Base-by-base conservation (phyloP, 371 early-diverging fungal genomes). In the Mortierella sp. region DNA sequence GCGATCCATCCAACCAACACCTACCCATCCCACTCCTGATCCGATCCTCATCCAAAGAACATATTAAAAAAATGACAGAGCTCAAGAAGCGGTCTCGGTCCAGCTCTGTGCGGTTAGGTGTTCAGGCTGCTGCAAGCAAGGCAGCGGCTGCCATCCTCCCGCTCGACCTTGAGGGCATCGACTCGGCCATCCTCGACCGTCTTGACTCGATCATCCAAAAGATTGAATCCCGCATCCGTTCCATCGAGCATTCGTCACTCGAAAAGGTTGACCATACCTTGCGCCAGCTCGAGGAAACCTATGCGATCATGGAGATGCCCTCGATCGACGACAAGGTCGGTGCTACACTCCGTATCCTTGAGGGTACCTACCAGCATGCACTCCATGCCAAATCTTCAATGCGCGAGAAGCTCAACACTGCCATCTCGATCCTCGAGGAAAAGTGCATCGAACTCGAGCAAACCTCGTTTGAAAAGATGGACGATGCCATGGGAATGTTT, bases 381-480 rank as follows among this genome's bases (percentile, higher is more conserved):
- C 66, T 75, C 44, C 72, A 75, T n/a, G 81, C 74, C 16, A 81
- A 75, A 19, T 74, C 75, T 1, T 71, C 81, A 7, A 65, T 81
- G 48, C 57, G 58, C 30, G 81, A 81, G 45, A 81, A 81, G 57
- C 68, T 81, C 23, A 68, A 68, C 64, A 72, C 81, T 9, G 75
- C 75, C 23, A 68, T 81, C 30, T 23, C 63, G 44, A 81, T 81
- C 30, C 62, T 81, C 11, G 81, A 81, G 55, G 81, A 81, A 51
- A 81, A 75, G 48, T 75, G 72, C 25, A 62, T 75, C 43, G 81
- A 81, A 62, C 66, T 81, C 21, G 81, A 81, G 51, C 74, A 81
- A 52, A 81, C 72, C 1, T 81, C 81, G 29, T 75, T 81, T 25
- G 75, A 75, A 53, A 61, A 69, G 16, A 74, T 74, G 75, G 81